These are phyloP conservation scores for Syzygium grande DNA, from an alignment of 345 rosid genomes.

Conservation along the genomic window DNA sequence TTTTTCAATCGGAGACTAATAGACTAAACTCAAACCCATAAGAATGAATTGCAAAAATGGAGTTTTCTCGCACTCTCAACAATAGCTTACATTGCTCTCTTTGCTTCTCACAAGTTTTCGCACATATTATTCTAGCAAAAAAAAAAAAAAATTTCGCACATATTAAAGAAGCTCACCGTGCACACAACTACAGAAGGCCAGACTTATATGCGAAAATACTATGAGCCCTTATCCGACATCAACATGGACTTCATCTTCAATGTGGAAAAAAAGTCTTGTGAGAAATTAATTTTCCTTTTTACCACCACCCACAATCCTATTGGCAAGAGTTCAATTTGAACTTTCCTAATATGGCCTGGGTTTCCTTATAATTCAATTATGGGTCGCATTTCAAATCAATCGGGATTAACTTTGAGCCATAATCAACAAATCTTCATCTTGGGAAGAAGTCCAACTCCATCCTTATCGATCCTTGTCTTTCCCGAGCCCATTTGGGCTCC, in stretches of 20 bases:
- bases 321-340: neutral
- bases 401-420: neutral
- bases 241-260: neutral
- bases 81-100: neutral
- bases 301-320: neutral
- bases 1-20: neutral
- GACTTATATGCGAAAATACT: neutral
- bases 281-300: neutral
- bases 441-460: neutral
- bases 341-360: neutral
- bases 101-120: neutral
- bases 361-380: neutral
- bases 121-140: no score
- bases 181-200: neutral
- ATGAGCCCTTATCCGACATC: neutral
- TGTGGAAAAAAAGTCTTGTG: neutral
- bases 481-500: neutral
- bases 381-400: neutral
- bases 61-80: neutral
- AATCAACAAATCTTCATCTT: neutral
- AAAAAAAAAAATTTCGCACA: no score
- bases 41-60: neutral
- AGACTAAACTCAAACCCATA: neutral
- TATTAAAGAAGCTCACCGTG: neutral
- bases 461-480: neutral